Percentiles rank a stretch among this genome's conserved stretches.
Conservation (phyloP, 495 filamentous ascomycete genomes). For the Cryomyces minteri region DNA sequence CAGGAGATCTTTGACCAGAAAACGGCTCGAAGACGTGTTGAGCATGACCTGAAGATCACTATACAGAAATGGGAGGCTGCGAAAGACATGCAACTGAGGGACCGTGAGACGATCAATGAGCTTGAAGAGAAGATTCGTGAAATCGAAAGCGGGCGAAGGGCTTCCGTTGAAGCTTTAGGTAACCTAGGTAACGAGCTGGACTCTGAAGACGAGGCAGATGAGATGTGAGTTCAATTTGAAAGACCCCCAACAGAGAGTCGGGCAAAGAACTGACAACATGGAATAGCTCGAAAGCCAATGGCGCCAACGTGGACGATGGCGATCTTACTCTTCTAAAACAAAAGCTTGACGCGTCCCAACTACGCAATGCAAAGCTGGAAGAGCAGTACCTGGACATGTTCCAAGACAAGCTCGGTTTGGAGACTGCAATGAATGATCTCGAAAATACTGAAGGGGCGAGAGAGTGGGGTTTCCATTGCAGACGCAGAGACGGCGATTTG, state of each 20-base stretch:
- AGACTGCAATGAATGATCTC: constrained; percentile 7
- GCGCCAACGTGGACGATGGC: neutral
- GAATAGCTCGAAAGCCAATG: constrained; percentile 1
- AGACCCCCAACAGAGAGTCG: neutral
- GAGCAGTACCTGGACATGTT: constrained; percentile 15
- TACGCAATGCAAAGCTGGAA: constrained; percentile 11
- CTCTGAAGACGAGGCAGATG: constrained; percentile 1
- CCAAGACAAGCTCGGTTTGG: constrained; percentile 16
- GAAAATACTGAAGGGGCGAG: neutral
- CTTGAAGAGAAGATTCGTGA: constrained; percentile 34
- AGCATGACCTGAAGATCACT: constrained; percentile 39
- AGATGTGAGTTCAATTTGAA: neutral
- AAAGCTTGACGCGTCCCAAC: constrained; percentile 12
- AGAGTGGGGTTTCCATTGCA: neutral
- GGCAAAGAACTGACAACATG: neutral
- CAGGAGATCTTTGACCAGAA: constrained; percentile 41
- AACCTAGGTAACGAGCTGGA: constrained; percentile 5
- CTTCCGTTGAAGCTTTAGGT: neutral
- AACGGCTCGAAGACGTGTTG: constrained; percentile 34
- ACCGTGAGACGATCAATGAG: constrained; percentile 34
- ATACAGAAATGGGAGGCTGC: constrained; percentile 32
- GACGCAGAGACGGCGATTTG: too few species aligned
- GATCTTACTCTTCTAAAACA: constrained; percentile 12
- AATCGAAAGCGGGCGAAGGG: constrained; percentile 16
- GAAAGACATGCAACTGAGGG: constrained; percentile 34